phyloP scores from a whole-genome alignment of 306 rosid species.

The Cicer cuneatum region DNA sequence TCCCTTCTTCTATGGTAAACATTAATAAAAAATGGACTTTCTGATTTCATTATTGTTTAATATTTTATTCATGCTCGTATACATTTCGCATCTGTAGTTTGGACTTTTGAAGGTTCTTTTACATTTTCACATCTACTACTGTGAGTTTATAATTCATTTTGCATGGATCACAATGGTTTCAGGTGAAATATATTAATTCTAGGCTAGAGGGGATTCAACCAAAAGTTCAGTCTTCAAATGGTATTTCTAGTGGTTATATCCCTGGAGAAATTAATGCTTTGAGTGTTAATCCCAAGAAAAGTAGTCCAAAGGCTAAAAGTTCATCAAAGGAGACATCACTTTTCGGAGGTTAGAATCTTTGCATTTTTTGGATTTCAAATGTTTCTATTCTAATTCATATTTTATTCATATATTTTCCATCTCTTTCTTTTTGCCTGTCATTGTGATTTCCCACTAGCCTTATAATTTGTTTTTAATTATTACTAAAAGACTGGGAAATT shows the following conservation, averaged over 20 bases:
- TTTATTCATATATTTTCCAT: conserved; percentile 29
- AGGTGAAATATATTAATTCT: conserved; percentile 97
- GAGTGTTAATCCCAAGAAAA: conserved; percentile 72
- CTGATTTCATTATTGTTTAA: conserved; percentile 34
- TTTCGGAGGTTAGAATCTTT: conserved; percentile 80
- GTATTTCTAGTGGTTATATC: conserved; percentile 62
- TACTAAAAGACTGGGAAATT: neutral
- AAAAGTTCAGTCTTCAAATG: conserved; percentile 75
- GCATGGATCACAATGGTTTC: conserved; percentile 44
- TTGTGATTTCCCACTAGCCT: conserved; percentile 30
- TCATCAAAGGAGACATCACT: conserved; percentile 81
- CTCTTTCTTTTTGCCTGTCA: conserved; percentile 27
- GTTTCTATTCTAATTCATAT: conserved; percentile 25
- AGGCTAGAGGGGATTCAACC: conserved; percentile 94
- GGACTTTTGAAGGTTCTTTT: conserved; percentile 30
- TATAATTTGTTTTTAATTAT: conserved; percentile 9
- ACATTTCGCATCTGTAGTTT: conserved; percentile 30
- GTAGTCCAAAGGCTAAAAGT: conserved; percentile 91
- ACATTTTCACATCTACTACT: conserved; percentile 33
- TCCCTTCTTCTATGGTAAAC: conserved; percentile 83
- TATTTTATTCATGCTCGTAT: conserved; percentile 4
- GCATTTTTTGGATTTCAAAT: conserved; percentile 31
- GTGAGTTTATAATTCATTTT: conserved; percentile 18
- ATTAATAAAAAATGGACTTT: conserved; percentile 26
- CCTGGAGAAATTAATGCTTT: conserved; percentile 72